Conservation (phyloP, 2,329 filamentous ascomycete genomes). For the Botrytis galanthina region DNA sequence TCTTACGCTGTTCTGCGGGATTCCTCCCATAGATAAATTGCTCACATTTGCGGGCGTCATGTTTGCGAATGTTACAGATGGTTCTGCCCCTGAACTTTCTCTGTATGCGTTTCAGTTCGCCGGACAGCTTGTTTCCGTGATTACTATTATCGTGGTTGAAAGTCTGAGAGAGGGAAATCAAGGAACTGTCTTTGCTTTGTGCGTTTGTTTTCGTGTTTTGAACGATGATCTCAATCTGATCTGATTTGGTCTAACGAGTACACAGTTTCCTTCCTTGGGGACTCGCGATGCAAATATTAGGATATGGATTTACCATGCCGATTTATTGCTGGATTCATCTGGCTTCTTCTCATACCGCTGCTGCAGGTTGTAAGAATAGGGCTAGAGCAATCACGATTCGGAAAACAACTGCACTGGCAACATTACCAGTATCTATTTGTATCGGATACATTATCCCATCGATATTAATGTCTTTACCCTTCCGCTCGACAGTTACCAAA, state of each 20-base stretch:
- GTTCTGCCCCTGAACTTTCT: not conserved
- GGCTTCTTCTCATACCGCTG: too few relatives aligned
- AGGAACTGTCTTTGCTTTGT: too few relatives aligned
- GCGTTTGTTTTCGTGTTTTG: too few relatives aligned
- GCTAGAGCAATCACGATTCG: not conserved
- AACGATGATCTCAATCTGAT: too few relatives aligned
- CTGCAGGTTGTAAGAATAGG: too few relatives aligned
- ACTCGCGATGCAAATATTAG: too few relatives aligned
- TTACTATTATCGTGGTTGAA: too few relatives aligned
- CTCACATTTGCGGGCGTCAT: not conserved
- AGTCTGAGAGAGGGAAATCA: too few relatives aligned
- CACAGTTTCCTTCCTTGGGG: too few relatives aligned
- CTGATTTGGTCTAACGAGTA: too few relatives aligned
- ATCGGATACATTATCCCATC: not conserved
- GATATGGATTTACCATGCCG: too few relatives aligned
- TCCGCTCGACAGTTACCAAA: not conserved
- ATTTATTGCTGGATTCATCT: too few relatives aligned
- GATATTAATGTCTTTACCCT: not conserved
- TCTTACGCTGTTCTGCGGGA: not conserved
- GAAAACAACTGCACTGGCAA: rapidly evolving
- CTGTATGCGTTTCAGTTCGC: not conserved
- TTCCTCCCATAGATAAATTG: rapidly evolving
- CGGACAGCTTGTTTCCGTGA: not conserved
- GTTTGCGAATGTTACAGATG: not conserved
- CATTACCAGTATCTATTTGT: not conserved